Base-by-base conservation (phyloP, 306 rosid species). In the Alnus glutinosa region DNA sequence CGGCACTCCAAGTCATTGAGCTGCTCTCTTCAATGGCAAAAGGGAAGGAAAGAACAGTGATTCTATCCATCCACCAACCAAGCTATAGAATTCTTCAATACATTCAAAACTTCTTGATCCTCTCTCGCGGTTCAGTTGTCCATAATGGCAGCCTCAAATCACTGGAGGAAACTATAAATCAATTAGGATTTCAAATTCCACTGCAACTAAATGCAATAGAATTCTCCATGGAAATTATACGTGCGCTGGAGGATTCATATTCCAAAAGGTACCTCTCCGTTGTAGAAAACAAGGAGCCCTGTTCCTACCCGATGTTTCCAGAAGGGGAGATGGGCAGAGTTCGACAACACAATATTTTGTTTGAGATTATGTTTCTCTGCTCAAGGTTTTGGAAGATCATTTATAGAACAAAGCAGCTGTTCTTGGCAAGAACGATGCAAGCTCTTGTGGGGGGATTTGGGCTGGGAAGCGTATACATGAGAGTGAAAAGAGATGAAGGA, bases 371-470 rank as follows among this genome's bases (percentile, higher is more conserved):
- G 83, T 76, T 80, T 78, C 90, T 94, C 0, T 92, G 92, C 86
- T 89, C 95, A 62, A 92, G 97, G 76, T 94, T 94, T 75, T 92
- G 94, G 95, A 92, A 89, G 78, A 80, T 92, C 11, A 88, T 91
- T 54, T 94, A 91, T 71, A 91, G 97, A 88, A 94, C 98, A 61
- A 94, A 94, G 74, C 97, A 94, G 75, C 89, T 92, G 36, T 89
- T 94, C 71, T 55, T 92, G 75, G 97, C 97, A 0, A 88, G 98
- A 86, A 91, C 95, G 69, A 79, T 89, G 89, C 98, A 94, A 77
- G 98, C 98, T 8, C 28, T 92, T 30, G 94, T 92, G 54, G 98
- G 97, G 36, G 98, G 98, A 67, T 83, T 92, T 78, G 97, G 94
- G 67, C 75, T 92, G 11, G 98, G 87, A 69, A 92, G 93, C 81